These are phyloP conservation scores for Erigeron canadensis DNA, from an alignment of 129 eudicot genomes.

Conservation along the genomic window DNA sequence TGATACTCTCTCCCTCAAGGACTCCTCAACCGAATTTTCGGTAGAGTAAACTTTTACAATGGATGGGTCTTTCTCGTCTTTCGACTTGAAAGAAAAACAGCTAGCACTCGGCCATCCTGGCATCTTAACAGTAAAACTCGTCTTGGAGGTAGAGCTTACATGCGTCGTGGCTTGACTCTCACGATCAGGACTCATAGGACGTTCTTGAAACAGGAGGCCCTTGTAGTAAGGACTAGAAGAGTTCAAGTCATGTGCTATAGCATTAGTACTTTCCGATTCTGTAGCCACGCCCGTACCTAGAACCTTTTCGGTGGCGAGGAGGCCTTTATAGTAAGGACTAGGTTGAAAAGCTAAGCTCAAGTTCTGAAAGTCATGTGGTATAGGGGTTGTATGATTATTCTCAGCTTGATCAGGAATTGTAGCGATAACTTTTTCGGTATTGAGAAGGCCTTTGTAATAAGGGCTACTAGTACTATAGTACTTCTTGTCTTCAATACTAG, in stretches of 20 bases:
- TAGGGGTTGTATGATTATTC: neutral
- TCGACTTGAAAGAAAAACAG: conserved; percentile 38
- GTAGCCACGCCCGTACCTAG: conserved; percentile 14
- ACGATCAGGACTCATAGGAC: conserved; percentile 41
- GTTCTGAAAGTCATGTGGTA: conserved; percentile 18
- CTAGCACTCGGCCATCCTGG: conserved; percentile 54
- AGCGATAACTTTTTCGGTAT: conserved; percentile 19
- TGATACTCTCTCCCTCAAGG: conserved; percentile 87
- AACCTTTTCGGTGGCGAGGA: conserved; percentile 28
- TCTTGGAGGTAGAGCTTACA: conserved; percentile 37
- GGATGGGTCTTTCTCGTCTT: conserved; percentile 34
- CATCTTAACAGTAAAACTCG: conserved; percentile 48
- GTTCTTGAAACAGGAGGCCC: conserved; percentile 35
- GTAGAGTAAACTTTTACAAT: conserved; percentile 26
- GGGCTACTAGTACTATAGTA: conserved; percentile 34
- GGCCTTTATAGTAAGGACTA: conserved; percentile 36
- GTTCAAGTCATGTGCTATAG: conserved; percentile 19
- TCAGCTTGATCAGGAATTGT: conserved; percentile 38
- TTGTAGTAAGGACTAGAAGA: conserved; percentile 38
- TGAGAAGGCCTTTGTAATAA: conserved; percentile 41
- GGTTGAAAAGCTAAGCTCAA: conserved; percentile 10
- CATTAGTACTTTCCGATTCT: conserved; percentile 34
- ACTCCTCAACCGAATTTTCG: conserved; percentile 46
- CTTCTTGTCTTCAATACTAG: conserved; percentile 21
- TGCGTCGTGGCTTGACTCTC: conserved; percentile 46